A percentile compares a stretch with the other conserved stretches of the same genome.
Evolutionary conservation across 2,329 filamentous ascomycete genomes (phyloP).

Genomic region (Colletotrichum sp.): DNA sequence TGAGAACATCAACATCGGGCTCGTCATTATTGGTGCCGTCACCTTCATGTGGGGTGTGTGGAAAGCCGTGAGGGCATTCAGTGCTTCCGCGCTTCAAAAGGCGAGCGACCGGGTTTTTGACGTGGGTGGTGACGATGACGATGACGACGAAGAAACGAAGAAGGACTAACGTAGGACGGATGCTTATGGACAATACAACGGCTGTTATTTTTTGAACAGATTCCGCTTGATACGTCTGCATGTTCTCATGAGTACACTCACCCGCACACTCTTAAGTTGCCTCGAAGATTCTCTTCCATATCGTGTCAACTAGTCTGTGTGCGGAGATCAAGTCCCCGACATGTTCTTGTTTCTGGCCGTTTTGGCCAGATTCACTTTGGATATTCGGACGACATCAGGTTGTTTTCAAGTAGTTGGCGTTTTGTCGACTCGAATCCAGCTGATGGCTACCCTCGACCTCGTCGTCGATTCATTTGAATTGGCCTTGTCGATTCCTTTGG

Average conservation of each 20-base stretch:
- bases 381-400: constrained; percentile 19
- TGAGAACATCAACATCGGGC: constrained; percentile 78
- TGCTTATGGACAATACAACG: constrained; percentile 4
- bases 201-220: constrained; percentile 14
- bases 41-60: constrained; percentile 87
- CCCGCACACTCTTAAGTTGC: constrained; percentile 97
- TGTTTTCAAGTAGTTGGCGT: not conserved
- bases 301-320: constrained; percentile 96
- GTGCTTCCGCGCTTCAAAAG: constrained; percentile 73
- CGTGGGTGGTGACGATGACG: constrained; percentile 67
- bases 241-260: not conserved
- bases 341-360: constrained; percentile 52
- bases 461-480: not conserved
- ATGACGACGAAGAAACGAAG: constrained; percentile 56
- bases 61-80: constrained; percentile 79
- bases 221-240: constrained; percentile 8
- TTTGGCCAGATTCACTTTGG: constrained; percentile 47
- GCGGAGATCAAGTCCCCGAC: constrained; percentile 73
- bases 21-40: constrained; percentile 79
- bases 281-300: constrained; percentile 77
- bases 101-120: constrained; percentile 84
- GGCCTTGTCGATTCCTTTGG: not conserved
- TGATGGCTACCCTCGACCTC: not conserved
- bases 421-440: constrained; percentile 2
- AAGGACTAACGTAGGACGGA: constrained; percentile 17